Base-by-base conservation (phyloP, 352 stramenopile species). In the Phytophthora multivora region DNA sequence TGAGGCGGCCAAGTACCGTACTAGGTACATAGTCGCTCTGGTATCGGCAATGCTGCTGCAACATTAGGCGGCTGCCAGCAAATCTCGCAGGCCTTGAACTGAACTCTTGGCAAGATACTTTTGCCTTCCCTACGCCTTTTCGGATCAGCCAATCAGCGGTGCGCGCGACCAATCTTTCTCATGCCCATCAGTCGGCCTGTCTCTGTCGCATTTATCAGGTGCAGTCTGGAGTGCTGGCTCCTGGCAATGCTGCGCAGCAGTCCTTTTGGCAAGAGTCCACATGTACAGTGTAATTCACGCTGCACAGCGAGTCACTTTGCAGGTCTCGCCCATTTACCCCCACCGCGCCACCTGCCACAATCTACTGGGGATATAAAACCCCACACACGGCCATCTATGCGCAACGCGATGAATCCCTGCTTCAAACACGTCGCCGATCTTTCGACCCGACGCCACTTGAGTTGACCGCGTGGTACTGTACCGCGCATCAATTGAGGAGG, bases 71-170 rank as follows among this genome's bases (percentile, higher is more conserved):
- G 51, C 38, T 55, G 21, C 19, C 41, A 16, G 55, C 54, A 64
- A 68, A 68, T 63, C 46, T 5, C 47, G 39, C 31, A 33, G 18
- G 33, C n/a, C 35, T 51, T 43, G 36, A 25, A 50, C 63, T 71
- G 51, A 61, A 73, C 48, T 62, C 47, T 59, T 58, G 21, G 38
- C 35, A 70, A 67, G 65, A 73, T 73, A 70, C 59, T 66, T 69
- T 70, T 66, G 35, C 46, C 49, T 63, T 52, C 39, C 21, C 45
- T 48, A 51, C 65, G 60, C 23, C 65, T 56, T 62, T 73, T 73
- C 59, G 49, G 11, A 18, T 23, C 43, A 45, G 53, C 60, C 59
- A 69, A 69, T 65, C 59, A 53, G 47, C 39, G n/a, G 1, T 10
- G 39, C 7, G 28, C 4, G 13, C 11, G 21, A 33, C 41, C 33